phyloP scores from a whole-genome alignment of 1,284 basidiomycete genomes.

The Omphalotus olearius region DNA sequence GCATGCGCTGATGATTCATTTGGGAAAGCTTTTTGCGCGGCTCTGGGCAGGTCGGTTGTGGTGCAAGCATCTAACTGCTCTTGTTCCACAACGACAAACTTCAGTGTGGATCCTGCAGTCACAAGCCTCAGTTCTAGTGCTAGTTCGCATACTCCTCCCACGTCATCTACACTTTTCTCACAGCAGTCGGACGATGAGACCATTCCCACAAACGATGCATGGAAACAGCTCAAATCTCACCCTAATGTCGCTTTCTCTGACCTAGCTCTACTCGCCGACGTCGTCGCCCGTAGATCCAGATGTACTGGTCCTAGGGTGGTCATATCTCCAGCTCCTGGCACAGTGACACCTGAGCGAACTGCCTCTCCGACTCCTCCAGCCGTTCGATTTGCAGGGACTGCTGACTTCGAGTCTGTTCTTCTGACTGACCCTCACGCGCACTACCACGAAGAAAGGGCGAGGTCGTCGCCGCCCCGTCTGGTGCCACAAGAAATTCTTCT shows the following conservation, averaged over 20 bases:
- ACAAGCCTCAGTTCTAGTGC: slow-evolving; percentile 4
- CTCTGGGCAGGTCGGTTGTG: slow-evolving; percentile 59
- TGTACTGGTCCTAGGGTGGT: slow-evolving; percentile 72
- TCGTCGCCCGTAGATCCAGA: slow-evolving; percentile 78
- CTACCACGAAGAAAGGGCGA: slow-evolving; percentile 42
- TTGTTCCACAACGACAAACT: slow-evolving; percentile 18
- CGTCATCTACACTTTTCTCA: not conserved
- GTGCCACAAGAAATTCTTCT: slow-evolving; percentile 58
- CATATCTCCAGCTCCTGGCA: slow-evolving; percentile 54
- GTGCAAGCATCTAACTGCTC: slow-evolving; percentile 36
- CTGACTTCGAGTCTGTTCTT: slow-evolving; percentile 30
- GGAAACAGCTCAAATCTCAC: slow-evolving; percentile 84
- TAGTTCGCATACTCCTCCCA: not conserved
- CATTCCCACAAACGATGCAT: slow-evolving; percentile 80
- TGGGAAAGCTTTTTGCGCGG: slow-evolving; percentile 83
- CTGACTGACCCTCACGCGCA: slow-evolving; percentile 52
- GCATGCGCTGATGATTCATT: slow-evolving; percentile 80
- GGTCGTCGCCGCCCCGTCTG: slow-evolving; percentile 43
- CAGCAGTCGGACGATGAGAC: slow-evolving; percentile 37
- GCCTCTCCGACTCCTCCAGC: slow-evolving; percentile 26
- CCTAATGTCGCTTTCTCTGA: slow-evolving; percentile 84
- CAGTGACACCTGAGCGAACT: slow-evolving; percentile 40
- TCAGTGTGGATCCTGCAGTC: slow-evolving; percentile 15
- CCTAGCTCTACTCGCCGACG: slow-evolving; percentile 78
- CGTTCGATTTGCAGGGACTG: not conserved